Evolutionary conservation across 176 grass and related monocot genomes (phyloP), one percentile per base, ranked within the genome.

Genomic region (Leersia perrieri): DNA sequence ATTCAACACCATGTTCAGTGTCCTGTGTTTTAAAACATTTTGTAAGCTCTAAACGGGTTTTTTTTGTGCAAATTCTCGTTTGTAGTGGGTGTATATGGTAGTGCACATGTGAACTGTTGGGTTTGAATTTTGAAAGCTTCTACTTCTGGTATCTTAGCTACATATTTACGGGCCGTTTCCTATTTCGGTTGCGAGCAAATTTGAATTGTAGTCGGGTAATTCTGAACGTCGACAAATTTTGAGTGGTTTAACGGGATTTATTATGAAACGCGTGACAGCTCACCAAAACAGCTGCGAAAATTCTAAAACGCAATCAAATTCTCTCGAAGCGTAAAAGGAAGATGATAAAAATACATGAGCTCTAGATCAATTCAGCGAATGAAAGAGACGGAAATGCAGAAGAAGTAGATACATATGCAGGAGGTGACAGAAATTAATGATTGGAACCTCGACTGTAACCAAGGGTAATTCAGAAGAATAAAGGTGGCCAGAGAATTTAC

Each of bases 1-100:
- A 84, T 77, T 83, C 72, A 74, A 81, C 61, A 66, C 11, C 33
- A 73, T 73, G n/a, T 63, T 84, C 30, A 78, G 64, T 20, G 35
- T 30, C 29, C 13, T 32, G 33, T 27, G 5, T 68, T 8, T 11
- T 15, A n/a, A 25, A 15, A 39, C 15, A 27, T 68, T 26, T 29
- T 14, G 20, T 30, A 38, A 71, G 77, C 26, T 49, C 26, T 49
- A 49, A 49, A 49, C 15, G 20, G 16, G n/a, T n/a, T n/a, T n/a
- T n/a, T n/a, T n/a, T n/a, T n/a, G n/a, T n/a, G n/a, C n/a, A n/a
- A 89, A 70, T 75, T 45, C 6, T 58, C 30, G 30, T 31, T 49
- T 20, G 45, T 49, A 18, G 15, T 20, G 16, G 27, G 27, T 23
- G 38, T 8, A 25, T 13, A 27, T 66, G 74, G 15, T 23, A 72